These are phyloP conservation scores for Fusarium xyrophilum DNA, from an alignment of 2,329 filamentous ascomycete genomes.

Conservation along the genomic window DNA sequence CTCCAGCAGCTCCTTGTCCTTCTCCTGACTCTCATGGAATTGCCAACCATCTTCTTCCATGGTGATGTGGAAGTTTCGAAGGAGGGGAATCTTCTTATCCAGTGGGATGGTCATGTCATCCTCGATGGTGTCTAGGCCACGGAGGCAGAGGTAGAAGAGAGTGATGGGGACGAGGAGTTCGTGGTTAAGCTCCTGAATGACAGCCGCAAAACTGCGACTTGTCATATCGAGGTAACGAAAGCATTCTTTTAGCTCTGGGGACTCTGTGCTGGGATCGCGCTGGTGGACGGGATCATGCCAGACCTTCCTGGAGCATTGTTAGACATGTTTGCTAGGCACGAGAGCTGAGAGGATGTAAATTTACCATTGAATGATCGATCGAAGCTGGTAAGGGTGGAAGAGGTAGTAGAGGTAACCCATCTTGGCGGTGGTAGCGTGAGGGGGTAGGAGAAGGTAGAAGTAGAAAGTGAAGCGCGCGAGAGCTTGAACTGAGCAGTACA, in stretches of 20 bases:
- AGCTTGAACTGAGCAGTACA: slow-evolving; percentile 29
- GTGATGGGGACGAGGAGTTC: slow-evolving; percentile 89
- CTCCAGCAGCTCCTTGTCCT: slow-evolving; percentile 89
- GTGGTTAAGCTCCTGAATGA: slow-evolving; percentile 94
- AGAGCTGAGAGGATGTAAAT: slow-evolving; percentile 28
- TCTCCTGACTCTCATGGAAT: slow-evolving; percentile 88
- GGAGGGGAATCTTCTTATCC: slow-evolving; percentile 81
- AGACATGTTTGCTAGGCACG: background rate
- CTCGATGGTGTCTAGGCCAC: slow-evolving; percentile 96
- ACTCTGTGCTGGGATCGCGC: slow-evolving; percentile 78
- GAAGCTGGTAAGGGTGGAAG: slow-evolving; percentile 78
- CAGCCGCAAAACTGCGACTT: slow-evolving; percentile 89
- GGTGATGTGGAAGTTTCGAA: slow-evolving; percentile 81
- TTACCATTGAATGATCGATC: slow-evolving; percentile 89
- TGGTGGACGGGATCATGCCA: slow-evolving; percentile 95
- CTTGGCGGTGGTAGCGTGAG: slow-evolving; percentile 42
- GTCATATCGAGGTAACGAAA: slow-evolving; percentile 87
- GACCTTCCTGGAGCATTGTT: slow-evolving; percentile 72
- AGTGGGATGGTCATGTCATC: slow-evolving; percentile 95
- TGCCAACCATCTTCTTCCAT: slow-evolving; percentile 89
- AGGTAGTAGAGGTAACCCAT: slow-evolving; percentile 75
- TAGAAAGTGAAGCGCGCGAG: slow-evolving; percentile 11
- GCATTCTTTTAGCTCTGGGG: slow-evolving; percentile 76
- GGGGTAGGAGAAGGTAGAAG: slow-evolving; percentile 2
- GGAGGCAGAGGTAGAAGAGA: slow-evolving; percentile 91